Evolutionary conservation across 2,329 filamentous ascomycete genomes (phyloP).

Genomic region (Apiospora kogelbergensis): DNA sequence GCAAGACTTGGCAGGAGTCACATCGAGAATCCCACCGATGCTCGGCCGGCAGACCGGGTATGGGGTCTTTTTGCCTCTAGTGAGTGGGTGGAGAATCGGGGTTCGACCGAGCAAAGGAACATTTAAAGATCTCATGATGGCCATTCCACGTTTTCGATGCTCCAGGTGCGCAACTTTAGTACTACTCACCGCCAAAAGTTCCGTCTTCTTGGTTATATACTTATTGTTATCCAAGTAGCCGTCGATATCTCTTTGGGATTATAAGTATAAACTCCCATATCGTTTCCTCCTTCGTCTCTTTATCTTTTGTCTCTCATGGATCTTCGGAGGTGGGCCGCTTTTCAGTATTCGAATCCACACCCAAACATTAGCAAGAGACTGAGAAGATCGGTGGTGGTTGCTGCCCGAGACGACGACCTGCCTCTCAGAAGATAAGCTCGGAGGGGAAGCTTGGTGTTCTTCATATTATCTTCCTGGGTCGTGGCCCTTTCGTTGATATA

Average conservation of each 20-base stretch:
- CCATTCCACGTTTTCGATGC: neutral
- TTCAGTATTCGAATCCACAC: neutral
- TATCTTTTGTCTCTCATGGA: neutral
- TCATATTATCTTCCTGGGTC: neutral
- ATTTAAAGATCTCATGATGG: neutral
- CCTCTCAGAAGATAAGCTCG: neutral
- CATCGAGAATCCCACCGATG: constrained; percentile 1
- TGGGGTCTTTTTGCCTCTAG: constrained; percentile 2
- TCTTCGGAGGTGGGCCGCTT: constrained; percentile 4
- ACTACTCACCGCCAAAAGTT: neutral
- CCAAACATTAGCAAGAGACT: neutral
- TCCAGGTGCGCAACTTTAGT: neutral
- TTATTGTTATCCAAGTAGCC: neutral
- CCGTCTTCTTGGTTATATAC: neutral
- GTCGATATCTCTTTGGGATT: neutral
- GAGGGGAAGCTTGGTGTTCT: neutral
- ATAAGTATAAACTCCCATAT: too few relatives aligned
- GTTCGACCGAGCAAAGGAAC: neutral
- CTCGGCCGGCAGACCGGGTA: constrained; percentile 1
- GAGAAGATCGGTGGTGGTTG: neutral
- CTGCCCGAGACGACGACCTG: neutral
- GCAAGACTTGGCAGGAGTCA: neutral
- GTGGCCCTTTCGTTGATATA: neutral
- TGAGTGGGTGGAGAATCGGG: neutral
- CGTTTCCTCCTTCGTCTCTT: neutral